These are phyloP conservation scores for Cucurbita pepo DNA, from an alignment of 306 rosid species.

Conservation along the genomic window DNA sequence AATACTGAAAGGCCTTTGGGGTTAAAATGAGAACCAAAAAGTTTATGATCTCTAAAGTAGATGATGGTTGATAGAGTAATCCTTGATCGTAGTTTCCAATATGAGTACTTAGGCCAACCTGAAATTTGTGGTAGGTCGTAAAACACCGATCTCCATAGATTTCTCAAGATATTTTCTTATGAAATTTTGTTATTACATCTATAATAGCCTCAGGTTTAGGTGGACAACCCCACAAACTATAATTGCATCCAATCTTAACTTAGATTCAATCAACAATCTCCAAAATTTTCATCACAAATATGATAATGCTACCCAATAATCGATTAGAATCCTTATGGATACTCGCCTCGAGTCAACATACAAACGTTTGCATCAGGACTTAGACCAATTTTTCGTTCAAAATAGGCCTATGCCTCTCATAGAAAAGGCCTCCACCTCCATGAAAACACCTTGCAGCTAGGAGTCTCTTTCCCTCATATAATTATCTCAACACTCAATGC, in stretches of 20 bases:
- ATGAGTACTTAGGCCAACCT: no score
- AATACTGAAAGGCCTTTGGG: not conserved
- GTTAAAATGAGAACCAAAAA: no score
- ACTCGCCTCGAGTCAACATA: not conserved
- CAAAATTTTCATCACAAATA: not conserved
- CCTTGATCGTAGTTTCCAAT: no score
- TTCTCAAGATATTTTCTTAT: no score
- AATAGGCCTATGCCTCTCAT: not conserved
- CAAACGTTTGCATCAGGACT: not conserved
- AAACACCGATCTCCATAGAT: no score
- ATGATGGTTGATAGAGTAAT: no score
- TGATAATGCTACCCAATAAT: not conserved
- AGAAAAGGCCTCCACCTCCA: not conserved
- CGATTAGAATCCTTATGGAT: not conserved
- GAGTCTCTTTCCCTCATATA: not conserved
- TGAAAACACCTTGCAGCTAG: not conserved
- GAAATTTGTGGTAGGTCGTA: no score
- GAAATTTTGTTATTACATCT: no score
- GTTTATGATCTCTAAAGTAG: no score
- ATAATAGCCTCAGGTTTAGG: no score
- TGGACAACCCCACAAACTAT: no score
- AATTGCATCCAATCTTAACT: not conserved
- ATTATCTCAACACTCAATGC: not conserved
- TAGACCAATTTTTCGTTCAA: not conserved
- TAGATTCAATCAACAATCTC: not conserved